phyloP scores from a whole-genome alignment of 139 green algal genomes.

The Haematococcus sp. region DNA sequence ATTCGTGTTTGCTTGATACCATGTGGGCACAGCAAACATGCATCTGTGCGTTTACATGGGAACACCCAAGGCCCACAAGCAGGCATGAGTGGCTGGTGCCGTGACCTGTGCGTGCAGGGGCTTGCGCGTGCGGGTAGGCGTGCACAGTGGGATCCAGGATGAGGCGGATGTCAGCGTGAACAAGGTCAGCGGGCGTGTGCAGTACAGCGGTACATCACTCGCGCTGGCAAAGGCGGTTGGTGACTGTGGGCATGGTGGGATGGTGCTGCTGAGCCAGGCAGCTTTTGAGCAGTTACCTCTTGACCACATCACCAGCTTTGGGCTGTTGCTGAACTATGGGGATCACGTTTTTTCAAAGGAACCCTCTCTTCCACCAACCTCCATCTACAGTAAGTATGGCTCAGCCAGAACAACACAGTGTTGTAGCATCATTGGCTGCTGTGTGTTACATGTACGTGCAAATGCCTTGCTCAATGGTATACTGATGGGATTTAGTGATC shows the following conservation, averaged over 20 bases:
- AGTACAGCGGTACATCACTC: background rate
- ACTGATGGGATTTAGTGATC: no score
- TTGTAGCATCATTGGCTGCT: no score
- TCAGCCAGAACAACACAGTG: no score
- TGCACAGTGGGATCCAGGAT: background rate
- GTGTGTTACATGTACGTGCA: no score
- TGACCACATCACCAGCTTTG: background rate
- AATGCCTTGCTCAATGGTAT: no score
- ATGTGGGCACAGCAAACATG: no score
- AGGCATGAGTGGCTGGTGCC: no score
- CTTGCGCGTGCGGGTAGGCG: background rate
- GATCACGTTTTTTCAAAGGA: background rate
- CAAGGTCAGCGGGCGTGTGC: background rate
- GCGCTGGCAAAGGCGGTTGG: background rate
- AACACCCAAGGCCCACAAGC: no score
- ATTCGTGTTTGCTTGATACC: no score
- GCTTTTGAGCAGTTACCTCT: background rate
- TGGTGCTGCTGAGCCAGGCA: background rate
- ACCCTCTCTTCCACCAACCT: background rate
- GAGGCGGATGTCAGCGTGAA: background rate
- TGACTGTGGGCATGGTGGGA: background rate
- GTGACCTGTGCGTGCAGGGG: background rate
- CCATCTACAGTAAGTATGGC: background rate
- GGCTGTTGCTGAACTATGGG: background rate
- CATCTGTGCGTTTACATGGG: no score